phyloP scores from a whole-genome alignment of 805 yeast species.

The Kodamaea kakaduensis region DNA sequence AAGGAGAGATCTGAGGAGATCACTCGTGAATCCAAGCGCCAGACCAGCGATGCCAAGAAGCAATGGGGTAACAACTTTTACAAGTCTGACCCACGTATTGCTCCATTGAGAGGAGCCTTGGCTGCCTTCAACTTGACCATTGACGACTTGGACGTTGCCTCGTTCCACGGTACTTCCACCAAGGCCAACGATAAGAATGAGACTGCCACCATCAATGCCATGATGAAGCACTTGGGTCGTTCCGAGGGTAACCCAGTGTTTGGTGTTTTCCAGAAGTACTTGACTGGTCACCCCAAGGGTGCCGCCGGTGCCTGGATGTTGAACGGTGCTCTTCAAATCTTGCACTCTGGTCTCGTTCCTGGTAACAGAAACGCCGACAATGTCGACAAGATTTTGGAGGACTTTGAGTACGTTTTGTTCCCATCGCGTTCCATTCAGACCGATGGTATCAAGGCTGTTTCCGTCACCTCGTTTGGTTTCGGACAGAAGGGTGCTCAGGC shows the following conservation, averaged over 20 bases:
- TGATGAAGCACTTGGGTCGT: slow-evolving; percentile 96
- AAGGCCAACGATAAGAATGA: slow-evolving; percentile 99
- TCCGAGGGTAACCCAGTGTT: slow-evolving; percentile 95
- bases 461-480: slow-evolving; percentile 96
- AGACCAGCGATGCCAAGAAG: slow-evolving; percentile 81
- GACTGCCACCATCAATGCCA: slow-evolving; percentile 81
- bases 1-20: slow-evolving; percentile 86
- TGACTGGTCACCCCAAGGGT: slow-evolving; percentile 99
- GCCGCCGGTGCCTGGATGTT: slow-evolving; percentile 99
- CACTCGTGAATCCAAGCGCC: slow-evolving; percentile 77
- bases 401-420: slow-evolving; percentile 84
- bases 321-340: slow-evolving; percentile 94
- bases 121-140: slow-evolving; percentile 90
- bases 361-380: slow-evolving; percentile 99
- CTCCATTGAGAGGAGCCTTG: slow-evolving; percentile 95
- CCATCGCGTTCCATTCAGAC: slow-evolving; percentile 93
- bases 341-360: slow-evolving; percentile 91
- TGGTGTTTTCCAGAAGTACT: slow-evolving; percentile 98
- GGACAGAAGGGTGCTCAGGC: slow-evolving; percentile 99
- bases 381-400: slow-evolving; percentile 76
- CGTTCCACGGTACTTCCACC: slow-evolving; percentile 99
- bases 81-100: slow-evolving; percentile 85
- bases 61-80: slow-evolving; percentile 96
- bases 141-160: slow-evolving; percentile 94
- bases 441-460: slow-evolving; percentile 95